Evolutionary conservation across 2,329 filamentous ascomycete genomes (phyloP), one percentile per base, ranked within the genome.

Genomic region (Colletotrichum sidae): DNA sequence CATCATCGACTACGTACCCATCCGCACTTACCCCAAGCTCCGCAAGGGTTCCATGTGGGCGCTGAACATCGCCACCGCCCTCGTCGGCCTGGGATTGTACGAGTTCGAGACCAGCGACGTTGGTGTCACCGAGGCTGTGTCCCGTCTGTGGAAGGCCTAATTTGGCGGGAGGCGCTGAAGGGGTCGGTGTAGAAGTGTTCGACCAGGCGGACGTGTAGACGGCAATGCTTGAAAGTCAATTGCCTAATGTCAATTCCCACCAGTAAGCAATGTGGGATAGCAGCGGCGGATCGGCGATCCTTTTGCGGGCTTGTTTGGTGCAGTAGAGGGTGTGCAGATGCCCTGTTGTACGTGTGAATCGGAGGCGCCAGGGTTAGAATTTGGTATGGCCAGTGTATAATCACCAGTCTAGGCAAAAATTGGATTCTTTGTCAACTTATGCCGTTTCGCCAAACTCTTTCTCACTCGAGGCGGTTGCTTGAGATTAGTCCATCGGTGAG

Each of bases 101-200:
- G 95, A 98, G 80, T 98, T 98, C 74, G 96, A 99, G 89, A 99
- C 96, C 38, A 98, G 97, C 76, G 96, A 99, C 72, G 93, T 99
- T 56, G 96, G 96, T 70, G 79, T 99, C 66, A 97, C 94, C 8
- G 95, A 97, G 85, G 91, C 90, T 38, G 85, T 97, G 70, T 93
- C 92, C 86, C 88, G 92, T 76, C 83, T 98, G 68, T 99, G 96
- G 96, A 92, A 86, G 74, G 95, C 96, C 74, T 93, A 82, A 73
- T 17, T 7, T 7, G 55, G 34, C 7, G 44, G 34, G 33, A 11
- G 12, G 25, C n/a, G 13, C 50, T 25, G 25, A 25, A 25, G 25
- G 25, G 25, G 25, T 25, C 25, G 25, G 62, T 44, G 38, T 44
- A 8, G 38, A 38, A 5, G 13, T 46, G 9, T 15, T 38, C 12